These are phyloP conservation scores for Yamadazyma diddensiae DNA, from an alignment of 1,139 yeast genomes.

Conservation along the genomic window DNA sequence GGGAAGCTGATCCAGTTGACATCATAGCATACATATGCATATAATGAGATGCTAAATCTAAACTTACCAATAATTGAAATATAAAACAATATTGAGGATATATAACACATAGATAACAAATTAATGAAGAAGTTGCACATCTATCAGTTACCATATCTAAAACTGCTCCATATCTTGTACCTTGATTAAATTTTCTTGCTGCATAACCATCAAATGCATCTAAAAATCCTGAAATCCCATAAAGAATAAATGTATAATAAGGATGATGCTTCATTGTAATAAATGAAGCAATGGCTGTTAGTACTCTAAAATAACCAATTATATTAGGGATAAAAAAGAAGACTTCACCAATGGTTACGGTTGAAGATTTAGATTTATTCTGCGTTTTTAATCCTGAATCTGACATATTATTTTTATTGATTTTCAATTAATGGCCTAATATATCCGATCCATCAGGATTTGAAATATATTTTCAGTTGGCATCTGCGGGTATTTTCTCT, in stretches of 20 bases:
- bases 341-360: constrained; percentile 46
- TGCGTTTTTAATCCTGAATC: not conserved
- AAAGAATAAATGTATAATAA: constrained; percentile 66
- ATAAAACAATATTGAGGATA: constrained; percentile 64
- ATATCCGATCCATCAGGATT: constrained; percentile 4
- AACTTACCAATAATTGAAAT: constrained; percentile 84
- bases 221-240: constrained; percentile 83
- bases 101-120: constrained; percentile 77
- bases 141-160: constrained; percentile 99
- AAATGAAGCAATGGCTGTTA: constrained; percentile 78
- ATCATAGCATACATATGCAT: constrained; percentile 98
- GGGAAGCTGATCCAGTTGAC: constrained; percentile 74
- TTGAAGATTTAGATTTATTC: not conserved
- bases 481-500: constrained; percentile 1
- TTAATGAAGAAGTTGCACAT: constrained; percentile 89
- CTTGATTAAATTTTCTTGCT: constrained; percentile 85
- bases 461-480: not conserved
- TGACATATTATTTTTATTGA: not conserved
- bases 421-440: not conserved
- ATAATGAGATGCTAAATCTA: constrained; percentile 94
- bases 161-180: constrained; percentile 93
- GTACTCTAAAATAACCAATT: constrained; percentile 82
- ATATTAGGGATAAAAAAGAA: constrained; percentile 83
- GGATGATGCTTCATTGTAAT: constrained; percentile 84
- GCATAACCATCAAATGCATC: constrained; percentile 98